Evolutionary conservation across 2,329 filamentous ascomycete genomes (phyloP).

Genomic region (Xylariaceae sp.): DNA sequence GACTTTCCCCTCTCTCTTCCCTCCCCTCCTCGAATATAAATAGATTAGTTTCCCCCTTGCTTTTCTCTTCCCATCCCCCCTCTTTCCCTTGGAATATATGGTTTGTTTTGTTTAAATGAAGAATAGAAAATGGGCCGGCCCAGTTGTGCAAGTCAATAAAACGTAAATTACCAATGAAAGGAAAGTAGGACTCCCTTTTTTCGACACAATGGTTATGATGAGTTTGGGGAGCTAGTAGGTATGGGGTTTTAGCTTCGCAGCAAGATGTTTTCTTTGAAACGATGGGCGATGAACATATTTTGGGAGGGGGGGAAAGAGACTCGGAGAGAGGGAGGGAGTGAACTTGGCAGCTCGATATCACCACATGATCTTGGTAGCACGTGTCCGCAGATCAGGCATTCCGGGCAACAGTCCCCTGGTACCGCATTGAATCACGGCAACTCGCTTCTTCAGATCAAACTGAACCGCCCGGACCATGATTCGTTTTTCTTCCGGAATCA

Average conservation of each 20-base stretch:
- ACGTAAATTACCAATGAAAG: neutral
- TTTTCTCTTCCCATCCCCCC: neutral
- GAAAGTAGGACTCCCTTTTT: too few species aligned
- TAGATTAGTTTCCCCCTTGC: neutral
- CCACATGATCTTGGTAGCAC: slow-evolving; percentile 45
- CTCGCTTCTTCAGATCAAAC: slow-evolving; percentile 49
- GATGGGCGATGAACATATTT: too few species aligned
- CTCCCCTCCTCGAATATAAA: too few species aligned
- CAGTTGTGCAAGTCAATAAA: slow-evolving; percentile 1
- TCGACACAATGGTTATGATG: too few species aligned
- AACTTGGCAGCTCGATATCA: slow-evolving; percentile 24
- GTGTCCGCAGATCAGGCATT: slow-evolving; percentile 42
- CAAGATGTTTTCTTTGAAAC: too few species aligned
- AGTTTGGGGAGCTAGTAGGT: too few species aligned
- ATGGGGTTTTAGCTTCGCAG: too few species aligned
- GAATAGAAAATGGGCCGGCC: slow-evolving; percentile 12
- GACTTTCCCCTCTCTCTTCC: too few species aligned
- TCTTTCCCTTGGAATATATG: neutral
- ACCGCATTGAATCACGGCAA: slow-evolving; percentile 48
- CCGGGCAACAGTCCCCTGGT: slow-evolving; percentile 46
- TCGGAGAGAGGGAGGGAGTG: neutral
- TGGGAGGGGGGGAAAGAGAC: neutral
- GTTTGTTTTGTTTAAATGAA: neutral
- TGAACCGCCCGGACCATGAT: slow-evolving; percentile 53
- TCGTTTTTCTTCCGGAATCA: slow-evolving; percentile 48